Conservation (phyloP, 2,329 filamentous ascomycete species). For the Rosellinia necatrix region DNA sequence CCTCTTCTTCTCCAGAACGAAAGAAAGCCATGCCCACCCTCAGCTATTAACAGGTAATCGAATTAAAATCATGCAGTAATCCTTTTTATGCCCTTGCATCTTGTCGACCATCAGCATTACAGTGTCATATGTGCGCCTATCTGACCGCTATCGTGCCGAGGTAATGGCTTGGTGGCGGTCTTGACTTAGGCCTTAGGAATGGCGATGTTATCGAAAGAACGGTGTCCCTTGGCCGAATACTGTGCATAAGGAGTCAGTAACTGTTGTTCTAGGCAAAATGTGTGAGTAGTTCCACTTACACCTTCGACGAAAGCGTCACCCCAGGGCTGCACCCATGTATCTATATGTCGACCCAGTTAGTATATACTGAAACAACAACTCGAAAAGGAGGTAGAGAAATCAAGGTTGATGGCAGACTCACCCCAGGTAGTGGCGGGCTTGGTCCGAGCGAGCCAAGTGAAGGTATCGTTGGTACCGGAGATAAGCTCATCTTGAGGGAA, state of each 20-base stretch:
- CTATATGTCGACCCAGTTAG: conserved; percentile 9
- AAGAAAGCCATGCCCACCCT: too few relatives aligned
- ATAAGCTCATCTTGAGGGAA: conserved; percentile 23
- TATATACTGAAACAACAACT: neutral
- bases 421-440: conserved; percentile 24
- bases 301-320: conserved; percentile 21
- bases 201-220: conserved; percentile 19
- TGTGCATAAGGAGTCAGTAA: neutral
- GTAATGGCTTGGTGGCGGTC: neutral
- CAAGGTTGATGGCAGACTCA: neutral
- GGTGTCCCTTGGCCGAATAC: conserved; percentile 25
- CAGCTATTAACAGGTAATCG: too few relatives aligned
- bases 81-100: neutral
- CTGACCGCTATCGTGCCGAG: neutral
- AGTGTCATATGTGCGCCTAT: neutral
- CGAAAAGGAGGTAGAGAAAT: neutral
- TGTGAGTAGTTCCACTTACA: conserved; percentile 11
- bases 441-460: conserved; percentile 21
- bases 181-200: neutral
- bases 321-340: conserved; percentile 26
- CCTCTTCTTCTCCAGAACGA: too few relatives aligned
- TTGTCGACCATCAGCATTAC: neutral
- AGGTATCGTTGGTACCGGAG: conserved; percentile 24
- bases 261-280: neutral
- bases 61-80: too few relatives aligned